These are phyloP conservation scores for Rhynchospora breviuscula DNA, from an alignment of 176 grass and related monocot species.

Conservation along the genomic window DNA sequence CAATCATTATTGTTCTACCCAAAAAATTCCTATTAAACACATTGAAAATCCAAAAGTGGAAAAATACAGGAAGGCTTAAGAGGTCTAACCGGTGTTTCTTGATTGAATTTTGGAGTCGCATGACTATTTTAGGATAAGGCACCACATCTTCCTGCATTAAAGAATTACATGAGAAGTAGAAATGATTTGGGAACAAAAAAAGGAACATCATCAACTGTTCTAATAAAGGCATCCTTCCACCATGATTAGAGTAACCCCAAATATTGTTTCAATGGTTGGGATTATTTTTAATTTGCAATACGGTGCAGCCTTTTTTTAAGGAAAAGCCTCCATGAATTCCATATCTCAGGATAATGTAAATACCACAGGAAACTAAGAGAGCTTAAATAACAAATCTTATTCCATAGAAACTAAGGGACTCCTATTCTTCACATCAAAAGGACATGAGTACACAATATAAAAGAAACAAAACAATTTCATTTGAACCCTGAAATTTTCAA, in stretches of 20 bases:
- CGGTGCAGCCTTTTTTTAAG: not conserved
- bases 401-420: not conserved
- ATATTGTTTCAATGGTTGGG: not conserved
- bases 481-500: not conserved
- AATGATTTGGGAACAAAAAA: not conserved
- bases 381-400: not conserved
- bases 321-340: not conserved
- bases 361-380: not conserved
- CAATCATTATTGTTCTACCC: not conserved
- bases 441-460: not conserved
- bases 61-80: not conserved
- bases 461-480: not conserved
- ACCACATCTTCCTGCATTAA: slow-evolving; percentile 48
- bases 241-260: not conserved
- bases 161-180: not conserved
- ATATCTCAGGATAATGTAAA: not conserved
- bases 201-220: not conserved
- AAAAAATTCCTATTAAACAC: not conserved
- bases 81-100: slow-evolving; percentile 61
- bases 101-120: slow-evolving; percentile 59
- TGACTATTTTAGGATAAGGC: slow-evolving; percentile 67
- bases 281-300: not conserved
- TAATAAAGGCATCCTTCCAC: not conserved
- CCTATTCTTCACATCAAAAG: not conserved
- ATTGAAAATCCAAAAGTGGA: not conserved